Base-by-base conservation (phyloP, 352 stramenopile genomes). In the Pythium rishiriense region DNA sequence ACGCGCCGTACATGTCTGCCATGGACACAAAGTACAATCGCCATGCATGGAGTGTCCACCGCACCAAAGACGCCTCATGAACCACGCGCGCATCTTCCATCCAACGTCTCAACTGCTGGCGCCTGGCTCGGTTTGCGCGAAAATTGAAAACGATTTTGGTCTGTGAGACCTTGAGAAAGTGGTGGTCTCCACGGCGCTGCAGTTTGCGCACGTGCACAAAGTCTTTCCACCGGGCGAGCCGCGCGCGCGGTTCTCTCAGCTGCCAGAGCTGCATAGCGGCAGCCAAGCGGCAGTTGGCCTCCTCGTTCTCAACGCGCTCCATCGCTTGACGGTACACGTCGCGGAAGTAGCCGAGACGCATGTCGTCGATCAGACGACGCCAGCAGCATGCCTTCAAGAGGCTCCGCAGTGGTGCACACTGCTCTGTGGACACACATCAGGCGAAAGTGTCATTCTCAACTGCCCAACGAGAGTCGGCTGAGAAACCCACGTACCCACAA, bases 291-390 rank as follows among this genome's bases (percentile, higher is more conserved):
- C 65, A 62, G 5, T 65, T 63, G 4, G 63, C 54, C 42, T 83
- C 73, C 47, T 88, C 79, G 28, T 74, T 54, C 10, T 64, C 65
- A 21, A 88, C 75, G 10, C 67, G 58, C 4, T 71, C 55, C 24
- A 75, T 73, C 2, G 77, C 79, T 19, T 83, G 64, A 0, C 67
- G 8, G 61, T 86, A 86, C 46, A 84, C 39, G 21, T 80, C 72
- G 33, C 68, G 73, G 47, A 83, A 88, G 63, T 82, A 88, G 2
- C 60, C 43, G 2, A 90, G 69, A 0, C 79, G 77, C 53, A 73
- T 87, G 57, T 90, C 81, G 46, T 88, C 81, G 0, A 79, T 85
- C 6, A 90, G 58, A 4, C 77, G 73, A 12, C 72, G 68, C 78
- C 78, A 90, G 53, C 75, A 85, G 21, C 79, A 66, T 10, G 47